Evolutionary conservation across 352 stramenopile genomes (phyloP).

Genomic region (Globisporangium ultimum): DNA sequence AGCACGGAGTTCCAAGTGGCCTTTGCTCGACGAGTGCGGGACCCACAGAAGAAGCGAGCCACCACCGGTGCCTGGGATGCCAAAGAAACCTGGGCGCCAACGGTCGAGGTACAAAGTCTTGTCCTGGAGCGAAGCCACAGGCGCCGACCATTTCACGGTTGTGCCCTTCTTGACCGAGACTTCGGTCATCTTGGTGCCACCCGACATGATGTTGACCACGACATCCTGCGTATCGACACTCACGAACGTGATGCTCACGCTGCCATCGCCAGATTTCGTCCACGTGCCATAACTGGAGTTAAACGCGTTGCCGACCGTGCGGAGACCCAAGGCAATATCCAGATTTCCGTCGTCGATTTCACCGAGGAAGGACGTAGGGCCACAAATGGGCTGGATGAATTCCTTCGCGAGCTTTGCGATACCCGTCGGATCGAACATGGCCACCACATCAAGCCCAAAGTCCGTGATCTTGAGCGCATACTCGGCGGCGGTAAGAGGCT

Average conservation of each 20-base stretch:
- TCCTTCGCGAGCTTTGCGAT: constrained; percentile 41
- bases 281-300: constrained; percentile 32
- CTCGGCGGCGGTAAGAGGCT: constrained; percentile 28
- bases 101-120: constrained; percentile 55
- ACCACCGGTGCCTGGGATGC: constrained; percentile 31
- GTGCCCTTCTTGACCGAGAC: constrained; percentile 30
- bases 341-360: constrained; percentile 53
- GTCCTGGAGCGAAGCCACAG: constrained; percentile 31
- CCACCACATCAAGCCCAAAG: constrained; percentile 33
- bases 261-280: constrained; percentile 37
- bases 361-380: constrained; percentile 46
- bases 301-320: constrained; percentile 38
- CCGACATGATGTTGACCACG: constrained; percentile 38
- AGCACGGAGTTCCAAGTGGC: constrained; percentile 34
- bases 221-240: constrained; percentile 39
- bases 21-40: constrained; percentile 22
- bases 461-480: constrained; percentile 37
- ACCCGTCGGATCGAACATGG: constrained; percentile 48
- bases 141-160: constrained; percentile 40
- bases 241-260: constrained; percentile 38
- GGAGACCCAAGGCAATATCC: constrained; percentile 37
- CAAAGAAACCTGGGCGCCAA: constrained; percentile 31
- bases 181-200: constrained; percentile 27
- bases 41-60: constrained; percentile 37
- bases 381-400: constrained; percentile 60